Conservation (phyloP, 306 rosid genomes). For the Carpinus fangiana region DNA sequence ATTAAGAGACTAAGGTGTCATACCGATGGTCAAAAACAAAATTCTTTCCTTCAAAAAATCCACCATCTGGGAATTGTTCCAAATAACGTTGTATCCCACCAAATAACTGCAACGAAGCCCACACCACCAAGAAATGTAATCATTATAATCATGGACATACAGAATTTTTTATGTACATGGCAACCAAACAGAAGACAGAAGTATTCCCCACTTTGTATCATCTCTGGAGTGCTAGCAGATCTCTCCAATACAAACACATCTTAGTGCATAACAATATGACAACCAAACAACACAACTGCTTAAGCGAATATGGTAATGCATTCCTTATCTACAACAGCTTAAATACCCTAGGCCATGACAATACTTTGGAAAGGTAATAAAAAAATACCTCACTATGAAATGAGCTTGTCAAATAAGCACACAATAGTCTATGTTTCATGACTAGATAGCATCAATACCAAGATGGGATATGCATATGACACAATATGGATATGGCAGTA, state of each 20-base stretch:
- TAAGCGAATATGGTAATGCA: not conserved
- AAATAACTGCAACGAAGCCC: constrained; percentile 58
- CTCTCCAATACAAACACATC: constrained; percentile 18
- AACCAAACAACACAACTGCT: not conserved
- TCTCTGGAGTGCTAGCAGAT: constrained; percentile 19
- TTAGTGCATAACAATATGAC: constrained; percentile 2
- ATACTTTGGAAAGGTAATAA: not conserved
- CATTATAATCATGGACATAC: constrained; percentile 5
- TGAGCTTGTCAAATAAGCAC: not conserved
- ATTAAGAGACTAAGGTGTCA: constrained; percentile 18
- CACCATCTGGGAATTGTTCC: constrained; percentile 90
- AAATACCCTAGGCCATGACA: not conserved
- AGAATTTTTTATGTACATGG: not conserved
- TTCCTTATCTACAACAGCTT: constrained; percentile 1
- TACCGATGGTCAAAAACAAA: constrained; percentile 97
- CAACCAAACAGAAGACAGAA: not conserved
- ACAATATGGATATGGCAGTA: too few species aligned
- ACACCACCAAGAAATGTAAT: constrained; percentile 13
- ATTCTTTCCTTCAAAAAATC: constrained; percentile 84
- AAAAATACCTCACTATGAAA: not conserved
- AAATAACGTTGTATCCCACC: constrained; percentile 94
- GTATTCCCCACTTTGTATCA: not conserved
- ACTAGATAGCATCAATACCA: not conserved
- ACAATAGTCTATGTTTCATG: not conserved
- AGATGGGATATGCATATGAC: not conserved